phyloP scores from a whole-genome alignment of 208 protist genomes.

The Balamuthia mandrillaris region DNA sequence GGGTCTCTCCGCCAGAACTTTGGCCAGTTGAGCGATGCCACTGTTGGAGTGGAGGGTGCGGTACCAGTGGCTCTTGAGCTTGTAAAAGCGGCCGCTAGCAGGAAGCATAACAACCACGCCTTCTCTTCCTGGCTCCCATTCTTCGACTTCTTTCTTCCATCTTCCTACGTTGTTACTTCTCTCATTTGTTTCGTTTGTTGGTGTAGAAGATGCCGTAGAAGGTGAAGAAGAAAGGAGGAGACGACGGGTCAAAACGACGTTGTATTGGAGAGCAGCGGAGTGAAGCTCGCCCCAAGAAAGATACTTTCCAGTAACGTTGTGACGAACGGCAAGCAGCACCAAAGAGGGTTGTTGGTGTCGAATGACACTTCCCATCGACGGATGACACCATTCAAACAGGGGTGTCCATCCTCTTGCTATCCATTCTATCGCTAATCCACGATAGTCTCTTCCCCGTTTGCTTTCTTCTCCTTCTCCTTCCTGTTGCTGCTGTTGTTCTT shows the following conservation, averaged over 20 bases:
- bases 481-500: too few species aligned
- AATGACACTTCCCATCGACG: background rate
- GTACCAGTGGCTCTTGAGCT: slow-evolving; percentile 36
- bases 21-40: slow-evolving; percentile 16
- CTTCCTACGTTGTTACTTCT: background rate
- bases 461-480: background rate
- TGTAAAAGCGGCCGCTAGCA: background rate
- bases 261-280: background rate
- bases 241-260: background rate
- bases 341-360: background rate
- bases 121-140: background rate
- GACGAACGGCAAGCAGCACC: background rate
- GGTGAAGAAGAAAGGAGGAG: too few species aligned
- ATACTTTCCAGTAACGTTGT: slow-evolving; percentile 33
- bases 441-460: background rate
- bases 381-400: slow-evolving; percentile 22
- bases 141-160: background rate
- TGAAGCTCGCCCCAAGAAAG: background rate
- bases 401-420: background rate
- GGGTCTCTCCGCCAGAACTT: background rate
- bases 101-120: background rate
- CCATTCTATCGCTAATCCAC: background rate
- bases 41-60: slow-evolving; percentile 14
- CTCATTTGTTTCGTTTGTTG: background rate
- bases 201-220: too few species aligned